Percentiles rank a stretch among this genome's conserved stretches.
These are phyloP conservation scores for Ambrosiella cleistominuta DNA, from an alignment of 2,329 filamentous ascomycete species.

Conservation along the genomic window DNA sequence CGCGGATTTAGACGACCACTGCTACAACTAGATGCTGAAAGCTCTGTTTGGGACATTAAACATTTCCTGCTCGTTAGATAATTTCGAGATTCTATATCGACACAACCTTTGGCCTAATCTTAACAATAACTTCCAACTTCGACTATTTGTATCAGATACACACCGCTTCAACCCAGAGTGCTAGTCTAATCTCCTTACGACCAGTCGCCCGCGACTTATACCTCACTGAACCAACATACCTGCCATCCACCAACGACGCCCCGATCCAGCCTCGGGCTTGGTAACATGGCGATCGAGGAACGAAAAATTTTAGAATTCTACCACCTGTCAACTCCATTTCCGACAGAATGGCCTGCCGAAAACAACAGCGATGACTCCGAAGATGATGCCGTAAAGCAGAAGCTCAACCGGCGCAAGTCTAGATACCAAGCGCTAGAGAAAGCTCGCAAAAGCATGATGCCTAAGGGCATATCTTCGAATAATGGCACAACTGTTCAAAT, in stretches of 20 bases:
- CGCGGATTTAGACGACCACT: no score
- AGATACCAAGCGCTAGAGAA: conserved; percentile 73
- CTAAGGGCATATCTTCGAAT: conserved; percentile 16
- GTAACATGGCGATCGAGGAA: conserved; percentile 39
- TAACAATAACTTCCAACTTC: no score
- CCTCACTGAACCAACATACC: neutral
- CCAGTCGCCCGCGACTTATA: no score
- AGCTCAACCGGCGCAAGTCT: conserved; percentile 47
- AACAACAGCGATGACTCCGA: conserved; percentile 53
- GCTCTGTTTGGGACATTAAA: no score
- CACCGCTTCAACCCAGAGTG: no score
- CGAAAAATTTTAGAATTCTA: conserved; percentile 75
- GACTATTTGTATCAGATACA: no score
- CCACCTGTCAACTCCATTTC: conserved; percentile 61
- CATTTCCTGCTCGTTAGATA: no score
- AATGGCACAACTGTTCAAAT: conserved; percentile 61
- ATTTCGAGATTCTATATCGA: no score
- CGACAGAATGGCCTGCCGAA: conserved; percentile 71
- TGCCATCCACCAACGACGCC: neutral
- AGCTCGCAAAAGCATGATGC: conserved; percentile 47
- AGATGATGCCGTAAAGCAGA: conserved; percentile 31
- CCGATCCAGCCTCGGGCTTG: neutral
- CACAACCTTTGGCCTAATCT: no score
- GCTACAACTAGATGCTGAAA: no score
- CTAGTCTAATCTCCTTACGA: no score